Conservation (phyloP, 2,329 filamentous ascomycete species). For the Trichoderma sp. region DNA sequence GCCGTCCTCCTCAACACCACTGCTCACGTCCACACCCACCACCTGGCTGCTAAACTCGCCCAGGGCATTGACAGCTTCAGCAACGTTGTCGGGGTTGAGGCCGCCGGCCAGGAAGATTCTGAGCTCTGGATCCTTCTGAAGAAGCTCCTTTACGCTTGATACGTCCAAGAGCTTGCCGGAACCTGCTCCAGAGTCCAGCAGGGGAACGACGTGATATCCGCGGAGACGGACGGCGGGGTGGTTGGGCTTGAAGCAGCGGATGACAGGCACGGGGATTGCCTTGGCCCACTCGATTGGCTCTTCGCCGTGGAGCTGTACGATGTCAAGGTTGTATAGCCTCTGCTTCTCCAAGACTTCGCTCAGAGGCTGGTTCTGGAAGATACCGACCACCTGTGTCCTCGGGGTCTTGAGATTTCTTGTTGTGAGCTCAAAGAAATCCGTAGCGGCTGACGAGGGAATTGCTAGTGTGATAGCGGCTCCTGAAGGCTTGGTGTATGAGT, state of each 20-base stretch:
- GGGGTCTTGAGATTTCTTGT: conserved; percentile 52
- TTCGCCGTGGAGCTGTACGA: conserved; percentile 89
- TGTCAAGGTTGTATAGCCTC: conserved; percentile 73
- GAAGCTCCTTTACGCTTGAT: conserved; percentile 64
- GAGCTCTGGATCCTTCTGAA: conserved; percentile 70
- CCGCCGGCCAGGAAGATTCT: conserved; percentile 84
- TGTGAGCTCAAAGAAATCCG: conserved; percentile 73
- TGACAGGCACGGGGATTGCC: conserved; percentile 88
- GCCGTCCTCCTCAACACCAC: conserved; percentile 84
- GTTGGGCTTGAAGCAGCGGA: conserved; percentile 79
- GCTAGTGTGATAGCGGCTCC: conserved; percentile 39
- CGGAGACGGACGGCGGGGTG: conserved; percentile 71
- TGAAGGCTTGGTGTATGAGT: conserved; percentile 60
- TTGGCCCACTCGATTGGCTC: conserved; percentile 92
- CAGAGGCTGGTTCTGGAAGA: conserved; percentile 90
- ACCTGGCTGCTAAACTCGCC: conserved; percentile 64
- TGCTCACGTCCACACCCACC: conserved; percentile 88
- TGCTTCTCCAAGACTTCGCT: conserved; percentile 80
- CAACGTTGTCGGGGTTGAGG: conserved; percentile 77
- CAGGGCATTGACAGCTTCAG: conserved; percentile 63
- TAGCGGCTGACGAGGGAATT: conserved; percentile 43
- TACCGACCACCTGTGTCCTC: conserved; percentile 80
- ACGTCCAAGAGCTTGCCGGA: conserved; percentile 79
- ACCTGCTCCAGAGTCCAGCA: conserved; percentile 85
- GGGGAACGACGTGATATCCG: conserved; percentile 79